phyloP scores from a whole-genome alignment of 169 alveolate species.

The Eimeria sp. region DNA sequence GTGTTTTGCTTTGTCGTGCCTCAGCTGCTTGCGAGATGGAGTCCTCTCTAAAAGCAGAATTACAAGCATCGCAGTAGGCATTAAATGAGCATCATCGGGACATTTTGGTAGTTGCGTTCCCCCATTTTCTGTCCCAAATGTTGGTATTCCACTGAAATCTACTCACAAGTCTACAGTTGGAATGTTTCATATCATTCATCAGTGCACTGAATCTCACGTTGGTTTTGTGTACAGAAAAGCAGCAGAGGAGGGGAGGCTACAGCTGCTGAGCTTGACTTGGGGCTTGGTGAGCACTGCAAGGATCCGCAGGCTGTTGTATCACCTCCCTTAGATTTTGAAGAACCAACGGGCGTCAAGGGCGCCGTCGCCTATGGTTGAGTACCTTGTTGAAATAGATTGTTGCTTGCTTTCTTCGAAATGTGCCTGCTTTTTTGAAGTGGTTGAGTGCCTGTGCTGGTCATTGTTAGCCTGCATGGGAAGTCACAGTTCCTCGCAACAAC shows the following conservation, averaged over 20 bases:
- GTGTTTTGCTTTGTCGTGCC: not conserved
- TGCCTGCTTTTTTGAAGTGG: not conserved
- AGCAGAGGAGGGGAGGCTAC: slow-evolving; percentile 67
- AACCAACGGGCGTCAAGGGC: not conserved
- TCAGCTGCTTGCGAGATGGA: slow-evolving; percentile 55
- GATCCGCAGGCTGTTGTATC: not conserved
- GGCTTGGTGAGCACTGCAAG: slow-evolving; percentile 58
- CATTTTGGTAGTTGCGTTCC: not conserved
- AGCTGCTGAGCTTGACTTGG: slow-evolving; percentile 73
- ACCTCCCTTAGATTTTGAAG: not conserved
- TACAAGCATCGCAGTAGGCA: slow-evolving; percentile 45
- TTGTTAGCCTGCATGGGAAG: not conserved
- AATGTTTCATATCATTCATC: not conserved
- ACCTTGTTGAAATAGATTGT: not conserved
- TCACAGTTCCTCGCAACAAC: not conserved
- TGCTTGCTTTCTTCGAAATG: not conserved
- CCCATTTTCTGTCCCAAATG: not conserved
- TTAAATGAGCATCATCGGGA: not conserved
- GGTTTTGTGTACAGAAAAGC: slow-evolving; percentile 30
- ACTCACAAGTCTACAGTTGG: not conserved
- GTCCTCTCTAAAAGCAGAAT: slow-evolving; percentile 38
- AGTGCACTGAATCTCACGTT: not conserved
- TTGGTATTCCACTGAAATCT: not conserved
- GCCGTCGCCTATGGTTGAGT: not conserved
- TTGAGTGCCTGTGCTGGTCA: not conserved